Conservation (phyloP, 2,329 filamentous ascomycete species). For the Ceratocystis diversiconidia region DNA sequence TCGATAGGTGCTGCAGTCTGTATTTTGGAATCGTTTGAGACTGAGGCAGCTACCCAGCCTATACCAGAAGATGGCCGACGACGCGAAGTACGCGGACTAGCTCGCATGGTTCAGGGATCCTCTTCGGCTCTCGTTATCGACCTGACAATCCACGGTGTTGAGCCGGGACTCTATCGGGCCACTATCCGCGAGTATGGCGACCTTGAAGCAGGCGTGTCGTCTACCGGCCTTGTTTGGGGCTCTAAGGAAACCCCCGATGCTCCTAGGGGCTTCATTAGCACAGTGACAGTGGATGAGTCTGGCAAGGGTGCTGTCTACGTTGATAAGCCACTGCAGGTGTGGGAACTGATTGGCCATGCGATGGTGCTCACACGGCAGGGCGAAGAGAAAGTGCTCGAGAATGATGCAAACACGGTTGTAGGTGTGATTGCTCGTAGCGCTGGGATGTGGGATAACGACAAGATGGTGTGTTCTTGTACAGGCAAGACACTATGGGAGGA, state of each 20-base stretch:
- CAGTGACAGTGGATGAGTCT: constrained; percentile 57
- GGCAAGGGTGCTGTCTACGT: constrained; percentile 70
- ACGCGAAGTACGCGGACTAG: constrained; percentile 64
- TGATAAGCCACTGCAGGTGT: constrained; percentile 71
- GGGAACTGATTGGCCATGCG: constrained; percentile 90
- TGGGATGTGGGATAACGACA: constrained; percentile 98
- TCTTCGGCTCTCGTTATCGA: constrained; percentile 70
- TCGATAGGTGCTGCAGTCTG: constrained; percentile 65
- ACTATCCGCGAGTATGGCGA: constrained; percentile 78
- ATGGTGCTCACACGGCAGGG: constrained; percentile 65
- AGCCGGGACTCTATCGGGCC: constrained; percentile 67
- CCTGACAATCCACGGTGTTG: constrained; percentile 69
- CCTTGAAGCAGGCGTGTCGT: constrained; percentile 68
- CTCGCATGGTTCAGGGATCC: constrained; percentile 84
- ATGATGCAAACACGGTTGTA: constrained; percentile 74
- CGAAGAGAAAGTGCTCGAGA: constrained; percentile 39
- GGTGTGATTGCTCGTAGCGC: constrained; percentile 91
- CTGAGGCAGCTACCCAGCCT: constrained; percentile 36
- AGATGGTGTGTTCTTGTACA: constrained; percentile 93
- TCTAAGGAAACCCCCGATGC: constrained; percentile 21
- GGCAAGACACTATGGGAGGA: constrained; percentile 98
- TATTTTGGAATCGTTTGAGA: constrained; percentile 72
- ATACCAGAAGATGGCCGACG: constrained; percentile 27
- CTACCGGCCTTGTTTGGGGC: constrained; percentile 72
- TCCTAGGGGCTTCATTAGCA: constrained; percentile 48